Percentiles rank a stretch among this genome's conserved stretches.
These are phyloP conservation scores for Mortierella sp. DNA, from an alignment of 371 early-diverging fungal species.

Conservation along the genomic window DNA sequence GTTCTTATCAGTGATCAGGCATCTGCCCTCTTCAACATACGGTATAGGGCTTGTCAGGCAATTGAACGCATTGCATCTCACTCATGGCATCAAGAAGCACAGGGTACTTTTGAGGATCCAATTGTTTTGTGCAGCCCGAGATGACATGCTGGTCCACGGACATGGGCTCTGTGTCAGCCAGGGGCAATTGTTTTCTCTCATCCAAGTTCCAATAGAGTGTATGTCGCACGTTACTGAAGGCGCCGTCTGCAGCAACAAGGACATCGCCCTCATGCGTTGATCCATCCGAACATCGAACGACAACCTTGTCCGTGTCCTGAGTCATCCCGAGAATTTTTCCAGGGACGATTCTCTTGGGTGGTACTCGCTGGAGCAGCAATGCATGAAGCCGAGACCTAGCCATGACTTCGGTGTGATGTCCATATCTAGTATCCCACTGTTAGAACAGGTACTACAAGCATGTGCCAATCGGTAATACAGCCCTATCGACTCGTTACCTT, in stretches of 20 bases:
- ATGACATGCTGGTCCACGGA: constrained; percentile 35
- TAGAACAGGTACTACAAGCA: not conserved
- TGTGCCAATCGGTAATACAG: not conserved
- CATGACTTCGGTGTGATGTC: constrained; percentile 44
- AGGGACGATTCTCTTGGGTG: constrained; percentile 28
- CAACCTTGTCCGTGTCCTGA: constrained; percentile 33
- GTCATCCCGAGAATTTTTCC: constrained; percentile 37
- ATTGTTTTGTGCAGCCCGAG: constrained; percentile 41
- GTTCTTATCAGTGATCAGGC: not conserved
- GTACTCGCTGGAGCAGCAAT: constrained; percentile 36
- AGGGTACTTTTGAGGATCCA: constrained; percentile 41
- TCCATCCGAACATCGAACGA: constrained; percentile 50
- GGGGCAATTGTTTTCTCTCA: constrained; percentile 39
- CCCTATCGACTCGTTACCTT: constrained; percentile 14
- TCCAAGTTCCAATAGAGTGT: constrained; percentile 45
- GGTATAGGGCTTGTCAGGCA: constrained; percentile 41
- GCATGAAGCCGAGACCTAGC: constrained; percentile 37
- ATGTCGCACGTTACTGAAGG: constrained; percentile 45
- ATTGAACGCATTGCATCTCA: constrained; percentile 45
- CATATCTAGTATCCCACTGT: constrained; percentile 22
- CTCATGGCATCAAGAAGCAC: constrained; percentile 45
- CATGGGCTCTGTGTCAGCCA: constrained; percentile 26
- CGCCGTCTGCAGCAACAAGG: constrained; percentile 47
- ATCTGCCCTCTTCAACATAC: constrained; percentile 7
- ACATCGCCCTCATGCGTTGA: constrained; percentile 41